Evolutionary conservation across 2,329 filamentous ascomycete species (phyloP), one percentile per base, ranked within the genome.

Genomic region (Clonostachys byssicola): DNA sequence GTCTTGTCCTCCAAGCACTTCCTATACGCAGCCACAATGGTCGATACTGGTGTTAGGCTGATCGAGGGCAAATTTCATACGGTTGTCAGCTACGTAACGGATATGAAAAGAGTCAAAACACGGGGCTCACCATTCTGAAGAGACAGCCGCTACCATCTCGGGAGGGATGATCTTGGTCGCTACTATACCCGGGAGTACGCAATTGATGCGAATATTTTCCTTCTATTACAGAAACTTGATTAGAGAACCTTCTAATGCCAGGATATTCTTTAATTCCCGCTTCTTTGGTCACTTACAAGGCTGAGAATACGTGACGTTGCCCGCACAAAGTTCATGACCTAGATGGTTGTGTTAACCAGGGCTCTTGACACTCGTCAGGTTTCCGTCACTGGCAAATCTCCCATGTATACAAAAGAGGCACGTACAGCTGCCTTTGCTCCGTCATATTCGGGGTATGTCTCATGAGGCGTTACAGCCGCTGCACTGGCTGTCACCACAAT

Each of bases 341-440:
- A 18, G 8, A 30, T 6, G 3, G 16, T 5, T 4, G 18, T n/a
- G 18, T 51, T 16, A 46, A 16, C 8, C 23, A 30, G 9, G 23
- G 23, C 8, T 30, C 23, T 30, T 9, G 39, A 5, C n/a, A 20
- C 9, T n/a, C 20, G 23, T 8, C 8, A 30, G 23, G 23, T 30
- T 30, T 30, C 33, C 12, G 20, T 43, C 45, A 40, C 18, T 20
- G 3, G 12, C 13, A 14, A 7, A 35, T 17, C 16, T 42, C 17
- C 13, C 14, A 35, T 30, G 12, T 3, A 34, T 38, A 10, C 38
- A 18, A 30, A 16, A 17, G 13, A 30, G 63, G 58, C 34, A 66
- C 58, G 9, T 46, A 75, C 66, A 1, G 67, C 75, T 5, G 75
- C 72, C 52, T 79, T 79, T 8, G 73, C 69, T n/a, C 71, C 71